phyloP scores from a whole-genome alignment of 257 asterid genomes.

The Fraxinus excelsior region DNA sequence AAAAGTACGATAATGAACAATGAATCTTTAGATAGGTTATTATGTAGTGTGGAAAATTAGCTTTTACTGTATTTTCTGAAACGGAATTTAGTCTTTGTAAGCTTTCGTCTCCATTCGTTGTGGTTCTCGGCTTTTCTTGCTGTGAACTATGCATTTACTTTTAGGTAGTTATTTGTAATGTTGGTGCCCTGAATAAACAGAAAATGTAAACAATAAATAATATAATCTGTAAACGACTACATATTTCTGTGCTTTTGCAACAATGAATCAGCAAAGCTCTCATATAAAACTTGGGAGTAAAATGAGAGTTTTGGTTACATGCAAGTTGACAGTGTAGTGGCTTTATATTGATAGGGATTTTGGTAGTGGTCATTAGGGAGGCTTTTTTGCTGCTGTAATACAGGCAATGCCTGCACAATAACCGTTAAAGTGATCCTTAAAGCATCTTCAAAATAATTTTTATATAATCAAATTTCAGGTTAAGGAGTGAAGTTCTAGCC shows the following conservation, averaged over 20 bases:
- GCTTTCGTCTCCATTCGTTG: slow-evolving; percentile 11
- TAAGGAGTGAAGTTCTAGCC: no score
- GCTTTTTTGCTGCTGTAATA: neutral
- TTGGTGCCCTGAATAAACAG: slow-evolving; percentile 25
- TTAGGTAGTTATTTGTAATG: slow-evolving; percentile 25
- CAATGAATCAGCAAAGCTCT: slow-evolving; percentile 6
- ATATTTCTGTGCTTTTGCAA: slow-evolving; percentile 5
- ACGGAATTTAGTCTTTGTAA: slow-evolving; percentile 20
- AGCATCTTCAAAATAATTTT: no score
- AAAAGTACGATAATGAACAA: neutral
- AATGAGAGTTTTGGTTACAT: neutral
- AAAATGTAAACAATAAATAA: slow-evolving; percentile 1
- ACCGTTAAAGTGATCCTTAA: no score
- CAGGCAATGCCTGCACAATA: no score
- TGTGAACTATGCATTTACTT: slow-evolving; percentile 5
- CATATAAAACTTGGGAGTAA: neutral
- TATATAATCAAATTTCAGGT: no score
- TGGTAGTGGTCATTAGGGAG: neutral
- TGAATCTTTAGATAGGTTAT: neutral
- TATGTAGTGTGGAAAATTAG: slow-evolving; percentile 9
- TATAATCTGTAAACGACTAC: slow-evolving; percentile 16
- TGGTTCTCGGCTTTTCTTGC: slow-evolving; percentile 16
- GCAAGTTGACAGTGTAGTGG: neutral
- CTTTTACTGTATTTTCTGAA: slow-evolving; percentile 9
- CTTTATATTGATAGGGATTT: no score